Conservation (phyloP, 768 basidiomycete species). For the Macrolepiota dolichaula region DNA sequence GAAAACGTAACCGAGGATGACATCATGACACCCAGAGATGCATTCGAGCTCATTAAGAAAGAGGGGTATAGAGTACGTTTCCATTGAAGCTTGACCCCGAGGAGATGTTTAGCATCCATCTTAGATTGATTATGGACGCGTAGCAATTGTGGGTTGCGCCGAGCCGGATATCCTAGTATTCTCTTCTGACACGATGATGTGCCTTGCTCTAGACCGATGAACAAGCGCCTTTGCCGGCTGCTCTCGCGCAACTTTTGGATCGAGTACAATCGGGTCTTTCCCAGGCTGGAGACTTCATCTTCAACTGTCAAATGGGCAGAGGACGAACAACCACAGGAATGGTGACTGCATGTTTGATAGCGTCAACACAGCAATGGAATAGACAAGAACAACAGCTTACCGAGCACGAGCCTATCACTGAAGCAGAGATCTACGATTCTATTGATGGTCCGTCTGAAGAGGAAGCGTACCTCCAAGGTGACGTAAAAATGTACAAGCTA, state of each 20-base stretch:
- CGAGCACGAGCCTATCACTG: constrained; percentile 32
- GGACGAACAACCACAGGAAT: constrained; percentile 95
- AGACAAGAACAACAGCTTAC: constrained; percentile 33
- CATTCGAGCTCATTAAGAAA: constrained; percentile 66
- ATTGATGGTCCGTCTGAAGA: constrained; percentile 87
- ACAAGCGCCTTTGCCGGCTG: constrained; percentile 90
- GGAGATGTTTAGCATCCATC: not conserved
- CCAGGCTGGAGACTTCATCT: constrained; percentile 74
- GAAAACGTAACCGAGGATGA: constrained; percentile 79
- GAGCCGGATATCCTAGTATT: not conserved
- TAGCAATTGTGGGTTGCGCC: constrained; percentile 71
- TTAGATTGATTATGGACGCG: constrained; percentile 83
- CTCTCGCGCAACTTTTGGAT: constrained; percentile 74
- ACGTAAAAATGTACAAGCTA: not conserved
- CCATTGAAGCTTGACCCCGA: constrained; percentile 1
- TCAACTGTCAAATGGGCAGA: constrained; percentile 97
- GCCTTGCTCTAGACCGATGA: constrained; percentile 74
- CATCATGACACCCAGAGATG: constrained; percentile 85
- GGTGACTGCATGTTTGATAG: constrained; percentile 85
- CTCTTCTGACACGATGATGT: not conserved
- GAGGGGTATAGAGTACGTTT: constrained; percentile 72
- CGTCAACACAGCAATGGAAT: constrained; percentile 62
- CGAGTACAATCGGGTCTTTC: constrained; percentile 60
- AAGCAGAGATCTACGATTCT: constrained; percentile 51
- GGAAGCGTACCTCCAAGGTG: constrained; percentile 85